Evolutionary conservation across 192 early-diverging fungal species (phyloP).

Genomic region (Obelidium mucronatum): DNA sequence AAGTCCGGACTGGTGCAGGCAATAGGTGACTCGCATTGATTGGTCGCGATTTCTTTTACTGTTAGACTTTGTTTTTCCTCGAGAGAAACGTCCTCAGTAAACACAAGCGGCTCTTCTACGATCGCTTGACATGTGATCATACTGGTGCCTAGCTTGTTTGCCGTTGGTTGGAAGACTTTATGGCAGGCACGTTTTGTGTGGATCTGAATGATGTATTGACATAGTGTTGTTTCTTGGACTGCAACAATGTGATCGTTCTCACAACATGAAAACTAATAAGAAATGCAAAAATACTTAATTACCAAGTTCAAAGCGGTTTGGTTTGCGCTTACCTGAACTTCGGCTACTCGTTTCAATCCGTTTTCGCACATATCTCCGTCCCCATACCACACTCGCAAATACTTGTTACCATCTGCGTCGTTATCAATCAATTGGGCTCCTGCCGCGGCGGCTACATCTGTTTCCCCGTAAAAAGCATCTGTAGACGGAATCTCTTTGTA

Average conservation of each 20-base stretch:
- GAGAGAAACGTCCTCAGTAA: not conserved
- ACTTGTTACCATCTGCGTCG: conserved; percentile 54
- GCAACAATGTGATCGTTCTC: conserved; percentile 68
- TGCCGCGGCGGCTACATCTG: conserved; percentile 41
- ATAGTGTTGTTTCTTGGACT: conserved; percentile 71
- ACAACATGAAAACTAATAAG: conserved; percentile 80
- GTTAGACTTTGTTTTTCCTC: not conserved
- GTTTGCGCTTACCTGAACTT: conserved; percentile 56
- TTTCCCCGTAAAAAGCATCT: conserved; percentile 25
- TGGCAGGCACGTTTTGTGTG: conserved; percentile 76
- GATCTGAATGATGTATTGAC: conserved; percentile 81
- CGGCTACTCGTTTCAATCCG: conserved; percentile 68
- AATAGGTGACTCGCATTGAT: not conserved
- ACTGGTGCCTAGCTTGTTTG: not conserved
- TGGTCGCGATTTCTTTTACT: not conserved
- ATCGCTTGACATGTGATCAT: conserved; percentile 5
- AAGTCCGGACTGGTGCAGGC: not conserved
- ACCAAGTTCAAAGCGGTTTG: too few relatives aligned
- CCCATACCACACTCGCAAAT: conserved; percentile 74
- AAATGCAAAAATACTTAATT: not conserved
- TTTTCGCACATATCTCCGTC: conserved; percentile 80
- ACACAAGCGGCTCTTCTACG: not conserved
- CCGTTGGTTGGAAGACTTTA: conserved; percentile 4
- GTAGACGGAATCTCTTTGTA: conserved; percentile 4
- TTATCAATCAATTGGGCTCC: conserved; percentile 42